Conservation (phyloP, 1,139 yeast genomes). For the Petasospora fabianii region DNA sequence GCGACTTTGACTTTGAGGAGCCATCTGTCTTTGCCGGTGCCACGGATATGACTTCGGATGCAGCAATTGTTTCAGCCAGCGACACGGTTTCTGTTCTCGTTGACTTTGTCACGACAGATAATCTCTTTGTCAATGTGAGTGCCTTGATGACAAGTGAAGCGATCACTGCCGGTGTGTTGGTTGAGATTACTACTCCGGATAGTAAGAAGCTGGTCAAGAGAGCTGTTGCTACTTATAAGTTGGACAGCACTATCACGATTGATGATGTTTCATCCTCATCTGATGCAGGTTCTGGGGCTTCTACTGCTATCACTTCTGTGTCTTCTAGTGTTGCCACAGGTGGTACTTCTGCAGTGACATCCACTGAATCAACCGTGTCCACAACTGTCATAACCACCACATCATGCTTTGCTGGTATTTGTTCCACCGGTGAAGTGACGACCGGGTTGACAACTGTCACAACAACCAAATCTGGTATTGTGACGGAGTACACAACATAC, state of each 20-base stretch:
- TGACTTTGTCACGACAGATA: slow-evolving; percentile 1
- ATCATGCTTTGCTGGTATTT: not conserved
- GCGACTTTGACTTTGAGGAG: not conserved
- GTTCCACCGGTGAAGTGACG: slow-evolving; percentile 14
- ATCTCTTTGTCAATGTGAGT: not conserved
- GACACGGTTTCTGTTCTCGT: slow-evolving; percentile 1
- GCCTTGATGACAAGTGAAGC: slow-evolving; percentile 6
- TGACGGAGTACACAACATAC: slow-evolving; percentile 34
- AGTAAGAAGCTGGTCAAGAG: slow-evolving; percentile 11
- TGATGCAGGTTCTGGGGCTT: not conserved
- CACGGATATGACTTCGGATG: not conserved
- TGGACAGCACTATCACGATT: slow-evolving; percentile 1
- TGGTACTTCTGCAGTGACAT: too few relatives aligned
- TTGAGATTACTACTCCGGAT: slow-evolving; percentile 7
- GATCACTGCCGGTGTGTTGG: not conserved
- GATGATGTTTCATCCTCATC: not conserved
- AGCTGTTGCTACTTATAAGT: slow-evolving; percentile 8
- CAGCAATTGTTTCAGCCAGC: not conserved
- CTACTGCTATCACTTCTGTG: not conserved
- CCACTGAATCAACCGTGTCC: not conserved
- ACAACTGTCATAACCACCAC: not conserved
- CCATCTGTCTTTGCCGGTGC: not conserved
- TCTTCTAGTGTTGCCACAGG: too few relatives aligned
- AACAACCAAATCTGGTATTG: slow-evolving; percentile 20
- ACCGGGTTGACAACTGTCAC: slow-evolving; percentile 21